Conservation (phyloP, 768 basidiomycete species). For the Amanita exitialis region DNA sequence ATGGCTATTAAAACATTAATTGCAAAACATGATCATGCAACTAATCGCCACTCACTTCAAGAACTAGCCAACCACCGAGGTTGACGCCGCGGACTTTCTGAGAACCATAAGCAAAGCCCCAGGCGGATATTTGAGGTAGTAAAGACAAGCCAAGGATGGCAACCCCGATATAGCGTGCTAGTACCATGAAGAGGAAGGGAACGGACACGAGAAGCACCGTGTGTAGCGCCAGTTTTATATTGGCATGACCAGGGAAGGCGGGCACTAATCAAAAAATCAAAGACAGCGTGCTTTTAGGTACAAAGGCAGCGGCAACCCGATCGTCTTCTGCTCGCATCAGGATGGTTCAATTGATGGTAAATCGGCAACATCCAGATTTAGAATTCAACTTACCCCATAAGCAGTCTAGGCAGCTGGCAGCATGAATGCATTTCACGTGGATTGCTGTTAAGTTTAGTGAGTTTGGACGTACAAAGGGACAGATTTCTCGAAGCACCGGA, state of each 20-base stretch:
- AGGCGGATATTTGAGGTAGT: conserved; percentile 15
- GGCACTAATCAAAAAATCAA: conserved; percentile 5
- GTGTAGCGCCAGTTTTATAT: not conserved
- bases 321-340: not conserved
- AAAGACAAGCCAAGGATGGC: conserved; percentile 10
- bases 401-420: not conserved
- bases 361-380: not conserved
- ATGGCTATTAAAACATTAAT: conserved; percentile 35
- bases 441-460: too few relatives aligned
- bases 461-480: too few relatives aligned
- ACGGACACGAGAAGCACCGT: too few relatives aligned
- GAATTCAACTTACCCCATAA: not conserved
- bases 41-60: conserved; percentile 23
- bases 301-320: conserved; percentile 5
- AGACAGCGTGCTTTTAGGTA: not conserved
- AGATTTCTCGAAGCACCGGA: too few relatives aligned
- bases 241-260: not conserved
- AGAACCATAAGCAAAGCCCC: conserved; percentile 65
- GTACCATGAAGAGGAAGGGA: conserved; percentile 7
- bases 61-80: conserved; percentile 53
- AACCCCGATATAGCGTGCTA: conserved; percentile 10
- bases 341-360: not conserved
- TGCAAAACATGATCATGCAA: conserved; percentile 3
- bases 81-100: conserved; percentile 77
- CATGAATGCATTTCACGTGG: too few relatives aligned